Evolutionary conservation across 108 stramenopile genomes (phyloP), one percentile per base, ranked within the genome.

Genomic region (Conticribra guillardii): DNA sequence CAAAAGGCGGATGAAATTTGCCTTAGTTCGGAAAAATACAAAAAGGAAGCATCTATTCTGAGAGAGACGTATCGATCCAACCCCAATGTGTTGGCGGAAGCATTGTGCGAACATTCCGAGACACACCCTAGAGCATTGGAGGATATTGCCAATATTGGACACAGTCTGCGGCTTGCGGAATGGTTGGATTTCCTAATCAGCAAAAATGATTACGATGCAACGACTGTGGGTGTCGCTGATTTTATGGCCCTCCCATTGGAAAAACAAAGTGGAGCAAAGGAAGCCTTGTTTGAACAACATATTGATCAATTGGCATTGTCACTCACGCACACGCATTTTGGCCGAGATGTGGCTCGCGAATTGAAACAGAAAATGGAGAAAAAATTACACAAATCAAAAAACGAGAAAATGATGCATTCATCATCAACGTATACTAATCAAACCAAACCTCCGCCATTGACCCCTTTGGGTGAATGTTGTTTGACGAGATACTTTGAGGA

Each of bases 111-210:
- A 19, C 60, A 27, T 47, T 71, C 70, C 30, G 32, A 47, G 0
- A 19, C 24, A 19, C 48, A 34, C 26, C 0, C 45, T 18, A 2
- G 26, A 18, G 70, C 60, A 2, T n/a, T 61, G 22, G 2, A 44
- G 16, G 70, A 71, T 54, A 23, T 46, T 11, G 0, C 24, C n/a
- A 21, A 34, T 11, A 45, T 71, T 23, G n/a, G 14, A n/a, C 70
- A 71, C 22, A 71, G 53, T 22, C 22, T 33, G 51, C 41, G 32
- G n/a, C n/a, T 71, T 23, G 18, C 26, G 26, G 34, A 62, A 22
- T 71, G 70, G 70, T 47, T 71, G 2, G 70, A 71, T n/a, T 71
- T 71, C 19, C 30, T 71, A 5, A 46, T 71, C 26, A 47, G 44
- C 37, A 57, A 57, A n/a, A 26, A 32, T 1, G 14, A 51, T 22